Evolutionary conservation across 495 filamentous ascomycete species (phyloP).

Genomic region (Neurospora sp.): DNA sequence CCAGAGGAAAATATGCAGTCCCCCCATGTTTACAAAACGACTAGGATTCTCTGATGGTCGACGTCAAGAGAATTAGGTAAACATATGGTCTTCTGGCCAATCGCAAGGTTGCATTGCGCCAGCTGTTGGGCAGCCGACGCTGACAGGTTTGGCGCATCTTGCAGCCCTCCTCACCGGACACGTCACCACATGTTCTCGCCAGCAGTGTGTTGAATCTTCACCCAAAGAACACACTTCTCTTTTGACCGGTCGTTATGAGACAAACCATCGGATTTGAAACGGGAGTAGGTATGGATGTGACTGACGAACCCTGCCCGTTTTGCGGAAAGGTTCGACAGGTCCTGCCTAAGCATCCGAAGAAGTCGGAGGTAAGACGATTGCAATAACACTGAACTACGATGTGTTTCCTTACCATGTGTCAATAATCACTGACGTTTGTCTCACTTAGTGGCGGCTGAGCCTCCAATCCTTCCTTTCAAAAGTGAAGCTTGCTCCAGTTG

Average conservation of each 20-base stretch:
- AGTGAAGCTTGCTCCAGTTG: not conserved
- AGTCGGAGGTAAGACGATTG: not conserved
- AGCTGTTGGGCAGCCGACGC: not conserved
- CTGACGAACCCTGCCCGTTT: not conserved
- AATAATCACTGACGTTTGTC: not conserved
- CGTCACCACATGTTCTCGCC: not conserved
- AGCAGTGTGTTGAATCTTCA: not conserved
- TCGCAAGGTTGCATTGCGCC: not conserved
- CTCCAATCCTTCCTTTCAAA: not conserved
- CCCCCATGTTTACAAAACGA: not conserved
- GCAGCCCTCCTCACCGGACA: not conserved
- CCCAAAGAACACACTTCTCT: not conserved
- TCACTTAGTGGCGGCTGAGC: not conserved
- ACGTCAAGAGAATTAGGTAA: not conserved
- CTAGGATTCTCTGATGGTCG: not conserved
- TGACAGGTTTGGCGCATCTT: not conserved
- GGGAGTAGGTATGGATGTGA: not conserved
- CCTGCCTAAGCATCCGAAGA: not conserved
- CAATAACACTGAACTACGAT: not conserved
- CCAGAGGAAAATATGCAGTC: not conserved
- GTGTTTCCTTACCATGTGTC: not conserved
- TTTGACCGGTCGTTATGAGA: not conserved
- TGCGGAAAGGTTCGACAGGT: not conserved
- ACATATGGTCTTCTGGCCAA: not conserved
- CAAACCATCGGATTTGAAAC: not conserved